Evolutionary conservation across 2,329 filamentous ascomycete species (phyloP).

Genomic region (Zalaria sp.): DNA sequence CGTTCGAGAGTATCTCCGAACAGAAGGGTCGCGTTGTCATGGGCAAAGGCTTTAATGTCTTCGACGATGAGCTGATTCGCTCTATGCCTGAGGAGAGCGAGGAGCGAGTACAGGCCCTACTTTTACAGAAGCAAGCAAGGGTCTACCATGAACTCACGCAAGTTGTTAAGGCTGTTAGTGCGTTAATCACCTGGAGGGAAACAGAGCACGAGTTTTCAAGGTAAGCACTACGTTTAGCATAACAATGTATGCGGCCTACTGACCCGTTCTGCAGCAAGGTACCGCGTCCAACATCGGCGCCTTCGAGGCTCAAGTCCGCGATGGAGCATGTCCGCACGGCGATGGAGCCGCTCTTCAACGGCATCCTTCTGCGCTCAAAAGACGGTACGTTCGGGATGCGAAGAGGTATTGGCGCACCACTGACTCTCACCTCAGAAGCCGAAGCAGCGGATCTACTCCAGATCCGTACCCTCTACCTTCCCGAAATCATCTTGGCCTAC

Average conservation of each 20-base stretch:
- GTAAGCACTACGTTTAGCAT: not conserved
- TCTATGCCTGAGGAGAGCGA: conserved; percentile 5
- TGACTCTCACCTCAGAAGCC: conserved; percentile 20
- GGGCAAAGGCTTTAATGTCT: conserved; percentile 24
- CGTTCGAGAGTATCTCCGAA: conserved; percentile 30
- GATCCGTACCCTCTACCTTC: conserved; percentile 67
- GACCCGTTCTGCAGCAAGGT: conserved; percentile 5
- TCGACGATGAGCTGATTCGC: conserved; percentile 10
- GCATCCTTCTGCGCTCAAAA: conserved; percentile 14
- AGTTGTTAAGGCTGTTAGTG: conserved; percentile 25
- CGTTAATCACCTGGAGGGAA: conserved; percentile 28
- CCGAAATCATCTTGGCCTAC: conserved; percentile 74
- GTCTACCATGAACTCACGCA: conserved; percentile 29
- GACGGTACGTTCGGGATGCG: conserved; percentile 8
- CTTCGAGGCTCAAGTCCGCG: conserved; percentile 19
- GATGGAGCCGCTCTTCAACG: conserved; percentile 22
- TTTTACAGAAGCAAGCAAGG: conserved; percentile 14
- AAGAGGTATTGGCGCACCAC: not conserved
- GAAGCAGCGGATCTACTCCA: conserved; percentile 48
- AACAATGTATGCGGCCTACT: not conserved
- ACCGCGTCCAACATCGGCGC: conserved; percentile 10
- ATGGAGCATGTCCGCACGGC: conserved; percentile 24
- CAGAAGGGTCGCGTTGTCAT: conserved; percentile 26
- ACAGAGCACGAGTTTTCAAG: conserved; percentile 24
- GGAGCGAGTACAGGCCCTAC: conserved; percentile 9